phyloP scores from a whole-genome alignment of 208 protist genomes.

The Naegleria lovaniensis region DNA sequence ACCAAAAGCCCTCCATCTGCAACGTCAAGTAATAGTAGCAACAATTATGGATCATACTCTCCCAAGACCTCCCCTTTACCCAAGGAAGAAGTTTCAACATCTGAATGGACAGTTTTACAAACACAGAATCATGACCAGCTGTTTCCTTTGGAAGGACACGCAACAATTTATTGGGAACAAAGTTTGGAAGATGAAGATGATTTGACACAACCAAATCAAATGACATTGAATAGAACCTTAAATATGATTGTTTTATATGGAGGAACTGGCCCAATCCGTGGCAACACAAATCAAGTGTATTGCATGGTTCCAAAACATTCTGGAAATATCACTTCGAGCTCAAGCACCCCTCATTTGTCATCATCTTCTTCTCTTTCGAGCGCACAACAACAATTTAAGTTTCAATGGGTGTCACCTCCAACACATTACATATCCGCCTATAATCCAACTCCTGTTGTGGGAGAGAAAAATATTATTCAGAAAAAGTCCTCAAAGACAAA shows the following conservation, averaged over 20 bases:
- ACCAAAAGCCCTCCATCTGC: too few relatives aligned
- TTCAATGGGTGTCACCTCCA: background rate
- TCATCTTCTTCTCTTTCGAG: background rate
- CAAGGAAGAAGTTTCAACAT: background rate
- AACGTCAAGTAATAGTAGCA: too few relatives aligned
- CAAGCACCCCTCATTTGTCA: background rate
- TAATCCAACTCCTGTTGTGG: background rate
- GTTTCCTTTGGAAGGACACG: background rate
- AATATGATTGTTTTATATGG: slow-evolving; percentile 7
- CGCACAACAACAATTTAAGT: too few relatives aligned
- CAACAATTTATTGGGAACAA: background rate
- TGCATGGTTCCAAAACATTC: background rate
- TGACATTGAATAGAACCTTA: background rate
- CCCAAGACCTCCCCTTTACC: too few relatives aligned
- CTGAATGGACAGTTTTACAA: background rate
- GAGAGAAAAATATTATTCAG: background rate
- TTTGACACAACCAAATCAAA: background rate
- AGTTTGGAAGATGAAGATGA: background rate
- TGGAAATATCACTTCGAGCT: background rate
- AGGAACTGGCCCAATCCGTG: background rate
- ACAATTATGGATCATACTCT: too few relatives aligned
- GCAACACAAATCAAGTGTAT: background rate
- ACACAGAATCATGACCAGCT: background rate
- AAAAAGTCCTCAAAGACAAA: background rate
- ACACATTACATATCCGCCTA: background rate